phyloP scores from a whole-genome alignment of 768 basidiomycete genomes.

The Tephrocybe sp. region DNA sequence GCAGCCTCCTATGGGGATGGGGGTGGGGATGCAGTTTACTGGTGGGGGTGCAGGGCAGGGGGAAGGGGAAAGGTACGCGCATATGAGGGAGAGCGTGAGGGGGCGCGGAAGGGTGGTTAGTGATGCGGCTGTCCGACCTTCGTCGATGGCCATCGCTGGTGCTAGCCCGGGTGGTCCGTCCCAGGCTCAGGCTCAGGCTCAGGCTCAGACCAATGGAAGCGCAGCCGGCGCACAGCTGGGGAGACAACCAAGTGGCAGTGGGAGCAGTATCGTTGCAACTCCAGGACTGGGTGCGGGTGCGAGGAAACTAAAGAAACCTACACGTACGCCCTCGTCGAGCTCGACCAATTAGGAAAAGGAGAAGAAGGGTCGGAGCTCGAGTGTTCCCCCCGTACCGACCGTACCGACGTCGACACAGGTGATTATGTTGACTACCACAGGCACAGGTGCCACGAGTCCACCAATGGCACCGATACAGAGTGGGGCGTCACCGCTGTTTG shows the following conservation, averaged over 20 bases:
- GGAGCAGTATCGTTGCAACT: neutral
- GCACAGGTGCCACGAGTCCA: too few relatives aligned
- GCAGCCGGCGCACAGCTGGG: too few relatives aligned
- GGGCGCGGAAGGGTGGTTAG: slow-evolving; percentile 18
- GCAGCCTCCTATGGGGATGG: neutral
- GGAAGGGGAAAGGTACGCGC: neutral
- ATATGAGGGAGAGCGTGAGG: slow-evolving; percentile 9
- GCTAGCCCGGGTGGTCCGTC: neutral
- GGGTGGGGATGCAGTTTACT: neutral
- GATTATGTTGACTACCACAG: too few relatives aligned
- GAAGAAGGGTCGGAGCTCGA: slow-evolving; percentile 2
- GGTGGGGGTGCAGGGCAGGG: neutral
- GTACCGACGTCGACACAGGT: neutral
- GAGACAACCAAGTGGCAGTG: neutral
- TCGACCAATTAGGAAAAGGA: neutral
- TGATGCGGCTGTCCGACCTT: slow-evolving; percentile 14
- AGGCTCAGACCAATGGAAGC: too few relatives aligned
- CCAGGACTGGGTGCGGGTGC: neutral
- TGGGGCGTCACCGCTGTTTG: neutral
- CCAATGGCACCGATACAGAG: neutral
- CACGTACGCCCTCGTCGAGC: too few relatives aligned
- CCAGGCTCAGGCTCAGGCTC: neutral
- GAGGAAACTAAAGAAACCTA: slow-evolving; percentile 4
- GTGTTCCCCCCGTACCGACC: neutral
- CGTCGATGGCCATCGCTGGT: too few relatives aligned